Evolutionary conservation across 495 filamentous ascomycete genomes (phyloP), one percentile per base, ranked within the genome.

Genomic region (Penicillium malachiteum): DNA sequence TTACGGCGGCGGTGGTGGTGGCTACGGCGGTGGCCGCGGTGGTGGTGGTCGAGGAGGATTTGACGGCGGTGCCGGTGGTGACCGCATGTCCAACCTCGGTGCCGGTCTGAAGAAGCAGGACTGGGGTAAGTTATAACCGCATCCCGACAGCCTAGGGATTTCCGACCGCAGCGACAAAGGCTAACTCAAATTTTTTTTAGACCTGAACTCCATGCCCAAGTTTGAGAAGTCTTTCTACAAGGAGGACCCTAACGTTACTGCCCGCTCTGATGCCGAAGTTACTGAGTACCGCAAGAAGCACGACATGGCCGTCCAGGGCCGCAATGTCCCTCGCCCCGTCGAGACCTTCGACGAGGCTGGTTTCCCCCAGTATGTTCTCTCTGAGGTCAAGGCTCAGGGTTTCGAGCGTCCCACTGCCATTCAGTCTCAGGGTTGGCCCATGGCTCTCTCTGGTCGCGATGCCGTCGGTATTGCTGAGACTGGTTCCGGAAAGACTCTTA

Each of bases 161-260:
- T 35, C 14, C 26, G 46, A 55, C 13, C 37, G 31, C 43, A 52
- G 26, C 38, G 21, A 26, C 21, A 26, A 40, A 52, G 64, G 50
- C 72, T 75, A 72, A 76, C 56, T 21, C 31, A 33, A 8, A 32
- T 42, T 12, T 30, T 12, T 30, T 38, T 41, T 65, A 93, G 93
- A 98, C 73, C 64, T 92, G 14, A 76, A 71, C 69, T 76, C 86
- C 21, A 67, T 98, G 18, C 92, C 94, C 58, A 97, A 97, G 75
- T 98, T 98, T 72, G 94, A 98, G 69, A 98, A 98, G 78, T 91
- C 89, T 26, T 98, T 98, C 80, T 98, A 98, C 81, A 95, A 96
- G 75, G 94, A 97, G 75, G 84, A 93, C 65, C 82, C 85, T 5
- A 81, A 83, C 54, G 94, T 98, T 31, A 70, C 84, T 50, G 74